Percentiles rank a stretch among this genome's conserved stretches.
These are phyloP conservation scores for Wickerhamiella pararugosa DNA, from an alignment of 1,139 yeast genomes.

Conservation along the genomic window DNA sequence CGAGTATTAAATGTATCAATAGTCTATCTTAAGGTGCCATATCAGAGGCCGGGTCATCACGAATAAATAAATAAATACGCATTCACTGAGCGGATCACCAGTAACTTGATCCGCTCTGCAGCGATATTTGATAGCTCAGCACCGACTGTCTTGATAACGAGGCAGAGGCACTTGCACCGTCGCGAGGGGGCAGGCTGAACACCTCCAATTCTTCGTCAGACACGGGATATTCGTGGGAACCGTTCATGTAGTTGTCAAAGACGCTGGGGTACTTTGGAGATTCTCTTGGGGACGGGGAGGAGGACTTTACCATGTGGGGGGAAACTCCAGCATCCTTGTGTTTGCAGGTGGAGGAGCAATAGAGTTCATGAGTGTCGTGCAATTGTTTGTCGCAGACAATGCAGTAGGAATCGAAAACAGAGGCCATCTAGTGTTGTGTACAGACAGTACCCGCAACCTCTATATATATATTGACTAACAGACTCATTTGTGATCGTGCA, in stretches of 20 bases:
- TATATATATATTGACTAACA: neutral
- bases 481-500: no score
- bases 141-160: constrained; percentile 3
- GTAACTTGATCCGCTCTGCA: neutral
- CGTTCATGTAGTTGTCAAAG: constrained; percentile 9
- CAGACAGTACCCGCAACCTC: no score
- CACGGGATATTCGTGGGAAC: neutral
- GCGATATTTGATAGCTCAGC: constrained; percentile 5
- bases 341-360: constrained; percentile 23
- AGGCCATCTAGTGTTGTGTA: neutral
- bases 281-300: neutral
- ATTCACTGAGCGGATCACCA: no score
- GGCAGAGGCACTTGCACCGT: neutral
- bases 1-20: no score
- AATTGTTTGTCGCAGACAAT: constrained; percentile 23
- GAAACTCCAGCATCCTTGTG: constrained; percentile 13
- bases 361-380: constrained; percentile 15
- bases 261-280: constrained; percentile 10
- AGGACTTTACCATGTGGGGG: neutral
- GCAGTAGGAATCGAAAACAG: constrained; percentile 20
- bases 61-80: no score
- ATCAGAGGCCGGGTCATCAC: no score
- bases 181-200: neutral
- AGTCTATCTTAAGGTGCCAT: no score
- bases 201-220: constrained; percentile 1